Evolutionary conservation across 257 asterid species (phyloP), one percentile per base, ranked within the genome.

Genomic region (Ligustrum vulgare): DNA sequence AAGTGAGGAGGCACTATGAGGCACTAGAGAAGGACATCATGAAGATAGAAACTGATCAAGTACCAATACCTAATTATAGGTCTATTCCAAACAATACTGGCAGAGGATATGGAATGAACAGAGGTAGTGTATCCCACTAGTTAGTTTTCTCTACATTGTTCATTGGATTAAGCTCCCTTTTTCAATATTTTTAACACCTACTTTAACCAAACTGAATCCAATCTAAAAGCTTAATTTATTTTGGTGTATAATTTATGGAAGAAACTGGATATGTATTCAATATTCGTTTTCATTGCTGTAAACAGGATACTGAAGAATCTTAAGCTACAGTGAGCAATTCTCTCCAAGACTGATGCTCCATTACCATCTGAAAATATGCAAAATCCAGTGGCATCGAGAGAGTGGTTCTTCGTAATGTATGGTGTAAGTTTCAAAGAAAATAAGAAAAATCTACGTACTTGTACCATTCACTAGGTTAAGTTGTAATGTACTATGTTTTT

Each of bases 231-330:
- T 1, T 8, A 37, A 37, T 2, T 37, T 15, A n/a, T n/a, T n/a
- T n/a, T n/a, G n/a, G n/a, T n/a, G n/a, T n/a, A 1, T 47, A 47
- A 3, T 47, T 47, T 47, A 47, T 12, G 20, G 20, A 47, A 47
- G 20, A 47, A 47, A 6, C 31, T n/a, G 32, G 31, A 56, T 56
- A 23, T 58, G 31, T 11, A n/a, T 7, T 20, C 63, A 47, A 54
- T 23, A 8, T 60, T 23, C 66, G 10, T 56, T 34, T 33, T 34
- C 8, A 60, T 67, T 67, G 43, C 36, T 69, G 16, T 68, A 20
- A 62, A 80, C 91, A 91, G 97, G 91, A 83, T 86, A 79, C 33
- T 91, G 85, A 88, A 83, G 95, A 88, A 89, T 85, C 86, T 89
- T 51, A 87, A 78, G 85, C 82, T 89, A 71, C 86, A 87, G 60